These are phyloP conservation scores for Hortaea sp. DNA, from an alignment of 2,329 filamentous ascomycete species.

Conservation along the genomic window DNA sequence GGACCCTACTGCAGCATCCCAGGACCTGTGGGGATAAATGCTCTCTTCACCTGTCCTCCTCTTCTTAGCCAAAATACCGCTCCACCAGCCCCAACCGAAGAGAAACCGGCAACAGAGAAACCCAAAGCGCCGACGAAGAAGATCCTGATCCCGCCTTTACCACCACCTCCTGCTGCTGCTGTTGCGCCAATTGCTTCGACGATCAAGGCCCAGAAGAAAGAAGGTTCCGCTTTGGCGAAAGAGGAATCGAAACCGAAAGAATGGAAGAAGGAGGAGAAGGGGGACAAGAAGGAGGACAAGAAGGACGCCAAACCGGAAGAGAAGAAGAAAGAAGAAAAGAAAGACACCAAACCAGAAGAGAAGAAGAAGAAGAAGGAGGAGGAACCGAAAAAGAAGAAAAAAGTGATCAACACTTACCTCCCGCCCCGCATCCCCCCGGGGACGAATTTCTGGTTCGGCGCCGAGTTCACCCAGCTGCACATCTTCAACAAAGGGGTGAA, in stretches of 20 bases:
- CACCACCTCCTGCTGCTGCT: background rate
- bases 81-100: background rate
- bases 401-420: background rate
- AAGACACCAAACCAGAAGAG: background rate
- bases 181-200: too few relatives aligned
- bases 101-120: background rate
- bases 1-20: background rate
- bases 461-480: conserved; percentile 16
- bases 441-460: conserved; percentile 17
- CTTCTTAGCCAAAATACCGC: background rate
- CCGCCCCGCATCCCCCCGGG: conserved; percentile 11
- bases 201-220: too few relatives aligned
- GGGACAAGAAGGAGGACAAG: background rate
- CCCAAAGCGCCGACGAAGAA: background rate
- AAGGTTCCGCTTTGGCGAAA: too few relatives aligned
- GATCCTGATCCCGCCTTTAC: background rate
- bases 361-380: background rate
- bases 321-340: background rate
- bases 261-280: background rate
- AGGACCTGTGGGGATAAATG: conserved; percentile 4
- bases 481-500: conserved; percentile 15
- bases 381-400: conserved; percentile 2
- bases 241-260: too few relatives aligned
- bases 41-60: background rate
- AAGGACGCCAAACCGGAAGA: background rate